Conservation (phyloP, 2,329 filamentous ascomycete genomes). For the Ascochyta pisi region DNA sequence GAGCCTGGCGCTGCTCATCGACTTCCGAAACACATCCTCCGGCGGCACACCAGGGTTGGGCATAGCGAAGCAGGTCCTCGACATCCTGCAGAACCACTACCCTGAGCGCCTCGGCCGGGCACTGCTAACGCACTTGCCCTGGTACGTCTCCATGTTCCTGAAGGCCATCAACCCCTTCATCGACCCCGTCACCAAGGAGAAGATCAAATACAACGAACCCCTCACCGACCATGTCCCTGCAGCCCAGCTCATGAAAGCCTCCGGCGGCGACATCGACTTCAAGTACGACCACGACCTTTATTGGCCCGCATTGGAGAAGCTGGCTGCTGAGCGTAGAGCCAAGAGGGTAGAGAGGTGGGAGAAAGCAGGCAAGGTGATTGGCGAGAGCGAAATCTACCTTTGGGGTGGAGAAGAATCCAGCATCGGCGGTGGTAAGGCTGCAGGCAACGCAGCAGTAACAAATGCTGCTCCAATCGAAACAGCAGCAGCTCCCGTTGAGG, state of each 20-base stretch:
- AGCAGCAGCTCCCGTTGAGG: background rate
- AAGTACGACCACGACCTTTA: slow-evolving; percentile 88
- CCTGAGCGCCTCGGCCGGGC: slow-evolving; percentile 89
- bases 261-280: slow-evolving; percentile 83
- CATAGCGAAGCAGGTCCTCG: slow-evolving; percentile 81
- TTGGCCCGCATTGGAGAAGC: slow-evolving; percentile 82
- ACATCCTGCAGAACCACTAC: slow-evolving; percentile 94
- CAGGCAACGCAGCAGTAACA: background rate
- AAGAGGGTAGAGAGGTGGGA: slow-evolving; percentile 75
- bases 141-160: slow-evolving; percentile 92
- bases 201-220: slow-evolving; percentile 97
- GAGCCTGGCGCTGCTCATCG: slow-evolving; percentile 84
- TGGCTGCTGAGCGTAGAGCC: slow-evolving; percentile 71
- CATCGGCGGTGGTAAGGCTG: slow-evolving; percentile 14
- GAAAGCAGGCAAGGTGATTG: slow-evolving; percentile 78
- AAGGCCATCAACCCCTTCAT: slow-evolving; percentile 96
- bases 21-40: slow-evolving; percentile 82
- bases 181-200: slow-evolving; percentile 89
- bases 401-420: slow-evolving; percentile 65
- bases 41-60: slow-evolving; percentile 78
- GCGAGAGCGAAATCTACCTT: slow-evolving; percentile 88
- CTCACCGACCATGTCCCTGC: slow-evolving; percentile 81
- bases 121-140: slow-evolving; percentile 89
- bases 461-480: background rate
- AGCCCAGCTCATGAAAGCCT: slow-evolving; percentile 80